Conservation (phyloP, 2,329 filamentous ascomycete genomes). For the Phialemoniopsis sp. region DNA sequence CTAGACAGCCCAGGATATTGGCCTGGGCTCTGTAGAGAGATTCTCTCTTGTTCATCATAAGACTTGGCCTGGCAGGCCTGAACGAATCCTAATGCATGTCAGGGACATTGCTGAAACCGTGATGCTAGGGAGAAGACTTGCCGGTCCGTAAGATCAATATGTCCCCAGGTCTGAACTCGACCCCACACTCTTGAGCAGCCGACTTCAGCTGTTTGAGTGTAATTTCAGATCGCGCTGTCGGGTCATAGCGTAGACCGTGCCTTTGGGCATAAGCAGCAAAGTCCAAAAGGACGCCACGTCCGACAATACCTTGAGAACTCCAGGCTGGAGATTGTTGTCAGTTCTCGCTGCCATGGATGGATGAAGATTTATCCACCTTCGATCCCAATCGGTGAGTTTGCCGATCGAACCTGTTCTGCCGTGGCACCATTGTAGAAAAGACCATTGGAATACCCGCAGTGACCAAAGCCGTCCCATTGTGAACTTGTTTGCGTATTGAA, state of each 20-base stretch:
- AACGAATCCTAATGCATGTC: constrained; percentile 4
- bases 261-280: constrained; percentile 14
- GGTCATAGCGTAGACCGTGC: constrained; percentile 5
- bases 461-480: constrained; percentile 32
- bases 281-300: constrained; percentile 43
- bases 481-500: constrained; percentile 9
- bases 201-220: constrained; percentile 20
- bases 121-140: too few species aligned
- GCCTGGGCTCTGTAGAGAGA: constrained; percentile 32
- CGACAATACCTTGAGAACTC: constrained; percentile 33
- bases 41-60: constrained; percentile 21
- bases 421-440: constrained; percentile 35
- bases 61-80: constrained; percentile 16
- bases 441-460: constrained; percentile 28
- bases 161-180: constrained; percentile 27
- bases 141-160: constrained; percentile 38
- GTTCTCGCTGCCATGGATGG: too few species aligned
- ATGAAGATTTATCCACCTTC: constrained; percentile 13
- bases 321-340: constrained; percentile 17
- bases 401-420: constrained; percentile 28
- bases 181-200: constrained; percentile 24
- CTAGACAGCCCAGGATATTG: constrained; percentile 5
- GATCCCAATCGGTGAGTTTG: constrained; percentile 30
- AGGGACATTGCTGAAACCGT: constrained; percentile 11
- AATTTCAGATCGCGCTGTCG: constrained; percentile 12